Base-by-base conservation (phyloP, 2,329 filamentous ascomycete species). In the Rutstroemia sp. region DNA sequence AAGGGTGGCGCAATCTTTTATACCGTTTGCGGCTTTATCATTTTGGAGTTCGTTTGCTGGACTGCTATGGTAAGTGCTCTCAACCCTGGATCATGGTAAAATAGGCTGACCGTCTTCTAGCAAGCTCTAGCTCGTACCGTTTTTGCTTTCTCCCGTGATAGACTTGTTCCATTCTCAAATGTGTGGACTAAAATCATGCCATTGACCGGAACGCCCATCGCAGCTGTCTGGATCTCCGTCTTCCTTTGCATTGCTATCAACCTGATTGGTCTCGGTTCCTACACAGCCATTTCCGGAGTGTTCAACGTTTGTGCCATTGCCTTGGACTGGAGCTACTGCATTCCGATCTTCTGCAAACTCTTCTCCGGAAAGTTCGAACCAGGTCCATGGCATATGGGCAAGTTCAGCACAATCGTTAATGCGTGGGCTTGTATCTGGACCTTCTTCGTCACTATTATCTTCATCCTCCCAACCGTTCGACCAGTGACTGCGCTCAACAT, bases 131-230 rank as follows among this genome's bases (percentile, higher is more conserved):
- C 65, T 67, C 70, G 51, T 63, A 69, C 58, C 2, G 80, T 85
- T 61, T 84, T 82, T 66, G 81, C 81, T 44, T 80, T 85, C 4
- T 81, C 81, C 27, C 75, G 81, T 47, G 81, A 85, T 63, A 79
- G 80, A 38, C 79, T 84, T 19, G 71, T 60, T 9, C 58, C 81
- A 0, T 82, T 77, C 68, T 82, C 80, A 1, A 64, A 73, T 37
- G 82, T 80, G 78, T 81, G 83, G 45, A 77, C 79, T 4, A 68
- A 72, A 18, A 79, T 85, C 2, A 73, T 72, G 8, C 68, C 74
- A 8, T 71, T 75, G 23, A 81, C 79, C 14, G 81, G 80, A 52
- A 80, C 83, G 59, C 82, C 82, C 0, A 75, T 76, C 14, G 83
- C 84, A 62, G 81, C 81, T 5, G 77, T 85, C 49, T 83, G 80